Evolutionary conservation across 176 grass and related monocot species (phyloP).

Genomic region (Musa itinerans): DNA sequence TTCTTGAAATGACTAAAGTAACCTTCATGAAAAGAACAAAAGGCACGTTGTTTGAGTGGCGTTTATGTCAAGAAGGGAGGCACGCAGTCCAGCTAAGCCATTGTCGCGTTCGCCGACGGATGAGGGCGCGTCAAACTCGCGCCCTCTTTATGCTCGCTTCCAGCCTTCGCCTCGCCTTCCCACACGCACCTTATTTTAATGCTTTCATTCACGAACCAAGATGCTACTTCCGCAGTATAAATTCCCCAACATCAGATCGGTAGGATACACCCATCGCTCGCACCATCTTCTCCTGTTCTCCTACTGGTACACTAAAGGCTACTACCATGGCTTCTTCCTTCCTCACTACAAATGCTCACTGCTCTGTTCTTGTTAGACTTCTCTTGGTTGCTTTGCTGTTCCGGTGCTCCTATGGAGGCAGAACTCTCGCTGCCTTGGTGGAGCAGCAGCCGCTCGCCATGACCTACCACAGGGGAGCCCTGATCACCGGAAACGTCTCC

Average conservation of each 20-base stretch:
- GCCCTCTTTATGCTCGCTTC: background rate
- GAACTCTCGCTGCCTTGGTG: constrained; percentile 6
- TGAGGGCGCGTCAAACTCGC: too few relatives aligned
- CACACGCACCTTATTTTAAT: background rate
- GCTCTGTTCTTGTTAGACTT: background rate
- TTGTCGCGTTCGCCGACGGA: background rate
- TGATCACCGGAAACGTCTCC: constrained; percentile 26
- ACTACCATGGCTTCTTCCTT: background rate
- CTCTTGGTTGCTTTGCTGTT: background rate
- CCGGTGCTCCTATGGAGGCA: constrained; percentile 1
- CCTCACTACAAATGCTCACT: background rate
- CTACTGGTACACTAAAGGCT: background rate
- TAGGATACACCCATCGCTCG: background rate
- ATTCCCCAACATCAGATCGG: background rate
- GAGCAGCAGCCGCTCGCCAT: constrained; percentile 3
- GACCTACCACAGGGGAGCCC: constrained; percentile 30
- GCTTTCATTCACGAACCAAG: background rate
- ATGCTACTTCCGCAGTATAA: background rate
- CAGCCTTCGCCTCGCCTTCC: background rate
- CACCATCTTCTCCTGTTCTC: background rate
- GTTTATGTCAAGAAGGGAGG: background rate
- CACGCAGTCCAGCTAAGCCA: background rate
- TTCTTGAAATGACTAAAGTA: background rate
- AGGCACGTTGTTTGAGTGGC: background rate
- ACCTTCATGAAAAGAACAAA: too few relatives aligned